Evolutionary conservation across 345 rosid species (phyloP), one percentile per base, ranked within the genome.

Genomic region (Pugionium dolabratum): DNA sequence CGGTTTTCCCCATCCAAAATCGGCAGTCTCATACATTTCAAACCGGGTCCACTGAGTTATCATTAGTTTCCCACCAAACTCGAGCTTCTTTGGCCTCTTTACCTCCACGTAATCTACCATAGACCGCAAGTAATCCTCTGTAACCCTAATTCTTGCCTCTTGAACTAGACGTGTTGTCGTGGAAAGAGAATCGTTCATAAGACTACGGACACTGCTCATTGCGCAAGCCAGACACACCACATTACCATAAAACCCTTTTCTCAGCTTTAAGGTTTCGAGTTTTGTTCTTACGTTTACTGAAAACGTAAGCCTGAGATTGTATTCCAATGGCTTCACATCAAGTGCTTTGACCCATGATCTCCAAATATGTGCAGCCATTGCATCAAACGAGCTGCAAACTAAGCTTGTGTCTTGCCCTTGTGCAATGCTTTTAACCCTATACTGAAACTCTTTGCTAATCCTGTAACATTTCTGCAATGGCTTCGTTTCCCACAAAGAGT

Each of bases 21-120:
- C 96, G 1, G 96, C 91, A 10, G 80, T 82, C 60, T 90, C 96
- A 18, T 90, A 86, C 35, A 87, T 85, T 0, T 88, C 78, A 61
- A 92, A 86, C 66, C 91, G 84, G 7, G 97, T 89, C 98, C 98
- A 87, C 31, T 92, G 97, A 6, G 98, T 92, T 53, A 92, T 87
- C 27, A 90, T 86, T 75, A 92, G 57, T 72, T 88, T 93, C 51
- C 96, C 96, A 11, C 88, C 96, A 50, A 92, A 90, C 76, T 93
- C 98, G 39, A 90, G 83, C 86, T 75, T 83, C 33, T 63, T 80
- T 10, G 96, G 94, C 73, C 97, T 77, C 45, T 85, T 75, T 9
- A 81, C 74, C 47, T 90, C 87, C 9, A 93, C 81, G 45, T 82
- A 77, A 74, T 90, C 97, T 6, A 90, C 65, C 5, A 82, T 86